phyloP scores from a whole-genome alignment of 495 filamentous ascomycete species.

The Pseudomonodictys pantanalensis region DNA sequence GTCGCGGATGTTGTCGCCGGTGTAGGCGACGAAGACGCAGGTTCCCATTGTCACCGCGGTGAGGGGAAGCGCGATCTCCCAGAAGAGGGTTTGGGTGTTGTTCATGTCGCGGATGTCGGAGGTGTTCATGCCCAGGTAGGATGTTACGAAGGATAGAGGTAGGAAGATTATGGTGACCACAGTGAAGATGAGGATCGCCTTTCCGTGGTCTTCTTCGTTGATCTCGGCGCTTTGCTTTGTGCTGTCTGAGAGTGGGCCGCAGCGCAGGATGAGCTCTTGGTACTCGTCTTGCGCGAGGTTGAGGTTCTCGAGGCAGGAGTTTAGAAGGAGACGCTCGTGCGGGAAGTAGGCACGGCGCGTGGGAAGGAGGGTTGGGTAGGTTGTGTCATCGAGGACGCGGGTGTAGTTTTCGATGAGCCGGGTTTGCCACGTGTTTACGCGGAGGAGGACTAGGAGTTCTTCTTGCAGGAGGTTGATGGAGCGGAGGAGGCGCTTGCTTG shows the following conservation, averaged over 20 bases:
- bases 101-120: conserved; percentile 34
- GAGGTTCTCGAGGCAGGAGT: conserved; percentile 14
- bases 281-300: conserved; percentile 12
- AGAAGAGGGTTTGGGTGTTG: conserved; percentile 33
- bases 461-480: conserved; percentile 33
- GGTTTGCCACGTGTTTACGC: conserved; percentile 24
- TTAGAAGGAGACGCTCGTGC: conserved; percentile 14
- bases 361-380: conserved; percentile 3
- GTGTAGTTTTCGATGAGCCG: conserved; percentile 18
- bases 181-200: conserved; percentile 36
- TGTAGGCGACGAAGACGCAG: conserved; percentile 28
- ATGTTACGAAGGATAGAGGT: conserved; percentile 31
- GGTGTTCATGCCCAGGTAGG: conserved; percentile 34
- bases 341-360: conserved; percentile 12
- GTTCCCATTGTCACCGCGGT: conserved; percentile 22
- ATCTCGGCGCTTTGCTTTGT: conserved; percentile 31
- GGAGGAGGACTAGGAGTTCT: conserved; percentile 15
- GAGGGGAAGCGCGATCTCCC: conserved; percentile 35
- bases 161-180: conserved; percentile 35
- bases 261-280: conserved; percentile 14
- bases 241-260: conserved; percentile 22
- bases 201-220: conserved; percentile 33
- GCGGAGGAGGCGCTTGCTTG: conserved; percentile 28
- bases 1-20: conserved; percentile 27
- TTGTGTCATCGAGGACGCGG: conserved; percentile 13